phyloP scores from a whole-genome alignment of 345 rosid genomes.

The Tarenaya hassleriana region DNA sequence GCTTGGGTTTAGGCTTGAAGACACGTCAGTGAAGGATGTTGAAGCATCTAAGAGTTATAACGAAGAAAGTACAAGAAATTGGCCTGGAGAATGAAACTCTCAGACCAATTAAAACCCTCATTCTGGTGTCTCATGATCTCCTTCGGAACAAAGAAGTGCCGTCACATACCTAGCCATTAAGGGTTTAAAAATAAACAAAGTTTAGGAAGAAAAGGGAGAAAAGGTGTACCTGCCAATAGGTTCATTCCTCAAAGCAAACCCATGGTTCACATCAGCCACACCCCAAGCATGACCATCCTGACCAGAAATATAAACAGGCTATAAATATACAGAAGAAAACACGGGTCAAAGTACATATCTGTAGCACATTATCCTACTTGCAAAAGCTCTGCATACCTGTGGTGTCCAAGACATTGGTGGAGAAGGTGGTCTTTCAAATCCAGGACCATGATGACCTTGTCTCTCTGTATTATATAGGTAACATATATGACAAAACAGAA shows the following conservation, averaged over 20 bases:
- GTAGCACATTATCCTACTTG: conserved; percentile 2
- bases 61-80: no score
- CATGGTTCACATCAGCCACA: conserved; percentile 47
- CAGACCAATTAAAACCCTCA: no score
- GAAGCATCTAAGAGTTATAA: no score
- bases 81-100: no score
- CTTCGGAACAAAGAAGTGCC: no score
- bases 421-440: conserved; percentile 58
- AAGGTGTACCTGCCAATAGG: conserved; percentile 44
- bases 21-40: no score
- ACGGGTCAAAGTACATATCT: background rate
- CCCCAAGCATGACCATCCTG: conserved; percentile 41
- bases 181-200: background rate
- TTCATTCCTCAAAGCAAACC: conserved; percentile 42
- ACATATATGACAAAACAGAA: conserved; percentile 25
- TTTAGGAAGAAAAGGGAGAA: background rate
- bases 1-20: no score
- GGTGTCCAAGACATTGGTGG: conserved; percentile 79
- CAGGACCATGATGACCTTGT: conserved; percentile 60
- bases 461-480: conserved; percentile 44
- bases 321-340: background rate
- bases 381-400: conserved; percentile 38
- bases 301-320: background rate
- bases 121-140: no score
- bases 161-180: no score